Base-by-base conservation (phyloP, 176 grass and related monocot species). In the Pharus latifolius region DNA sequence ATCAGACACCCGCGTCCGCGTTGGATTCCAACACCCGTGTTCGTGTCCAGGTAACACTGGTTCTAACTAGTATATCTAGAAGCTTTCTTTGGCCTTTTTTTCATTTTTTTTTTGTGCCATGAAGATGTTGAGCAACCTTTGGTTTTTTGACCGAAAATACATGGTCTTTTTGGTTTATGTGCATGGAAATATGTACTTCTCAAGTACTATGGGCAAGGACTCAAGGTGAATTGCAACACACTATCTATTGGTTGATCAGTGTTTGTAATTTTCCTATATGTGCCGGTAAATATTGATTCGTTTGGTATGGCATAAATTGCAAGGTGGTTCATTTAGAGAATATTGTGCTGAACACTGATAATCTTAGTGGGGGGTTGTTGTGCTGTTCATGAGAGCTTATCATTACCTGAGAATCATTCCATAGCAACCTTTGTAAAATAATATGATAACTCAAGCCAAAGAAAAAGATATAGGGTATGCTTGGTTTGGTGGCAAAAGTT, bases 271-370 rank as follows among this genome's bases (percentile, higher is more conserved):
- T 22, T 70, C 22, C 54, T 22, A 17, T 46, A 14, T 68, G 10
- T 51, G 27, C 12, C 42, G 71, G 42, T 60, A 20, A 25, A 50
- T 44, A 35, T 69, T 52, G 45, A 78, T 84, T n/a, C 69, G 27
- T 85, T 75, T 85, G 62, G 44, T 75, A 49, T 83, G 42, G 46
- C 62, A 75, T 80, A 85, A 74, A 75, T 72, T 81, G 84, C 71
- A 81, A 35, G 72, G 60, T 72, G n/a, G n/a, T n/a, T n/a, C 20
- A 69, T 47, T 50, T 61, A 44, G 46, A 70, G 44, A 73, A 47
- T 77, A 68, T 49, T 65, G 52, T 74, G 35, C 61, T 70, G 10
- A 28, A 78, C 18, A 75, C 40, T 78, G 40, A 78, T 49, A 46
- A 32, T 66, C 61, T 56, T 35, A 48, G 32, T 52, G 44, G 41